Conservation (phyloP, 2,329 filamentous ascomycete species). For the Xylariales sp. region DNA sequence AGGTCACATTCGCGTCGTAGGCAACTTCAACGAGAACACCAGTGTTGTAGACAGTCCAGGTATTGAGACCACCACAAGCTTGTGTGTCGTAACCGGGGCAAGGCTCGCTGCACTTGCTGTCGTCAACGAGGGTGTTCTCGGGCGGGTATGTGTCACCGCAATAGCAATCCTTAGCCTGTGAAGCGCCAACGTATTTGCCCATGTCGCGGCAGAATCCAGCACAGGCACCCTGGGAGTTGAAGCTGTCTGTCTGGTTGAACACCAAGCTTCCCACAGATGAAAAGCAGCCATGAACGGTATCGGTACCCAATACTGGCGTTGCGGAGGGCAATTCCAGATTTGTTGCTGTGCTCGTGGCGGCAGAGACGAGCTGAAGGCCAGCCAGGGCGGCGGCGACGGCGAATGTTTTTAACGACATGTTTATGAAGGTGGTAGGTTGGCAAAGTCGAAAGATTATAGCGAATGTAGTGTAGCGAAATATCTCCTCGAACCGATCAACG, state of each 20-base stretch:
- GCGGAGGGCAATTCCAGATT: constrained; percentile 28
- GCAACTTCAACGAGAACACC: constrained; percentile 38
- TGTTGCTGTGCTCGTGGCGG: constrained; percentile 7
- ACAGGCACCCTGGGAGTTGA: constrained; percentile 40
- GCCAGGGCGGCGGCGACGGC: constrained; percentile 21
- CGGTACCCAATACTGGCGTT: constrained; percentile 29
- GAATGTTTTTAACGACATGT: constrained; percentile 21
- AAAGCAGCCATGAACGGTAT: constrained; percentile 49
- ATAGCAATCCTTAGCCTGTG: constrained; percentile 61
- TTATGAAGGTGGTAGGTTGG: constrained; percentile 6
- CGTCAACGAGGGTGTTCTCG: constrained; percentile 44
- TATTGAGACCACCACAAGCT: constrained; percentile 52
- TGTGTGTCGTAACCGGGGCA: constrained; percentile 62
- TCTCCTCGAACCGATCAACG: constrained; percentile 22
- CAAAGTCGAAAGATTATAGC: constrained; percentile 7
- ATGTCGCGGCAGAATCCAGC: constrained; percentile 32
- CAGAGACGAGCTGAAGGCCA: constrained; percentile 15
- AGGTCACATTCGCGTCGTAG: constrained; percentile 19
- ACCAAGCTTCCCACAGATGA: constrained; percentile 35
- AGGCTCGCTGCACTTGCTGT: constrained; percentile 56
- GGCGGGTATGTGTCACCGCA: constrained; percentile 70
- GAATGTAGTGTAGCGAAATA: constrained; percentile 11
- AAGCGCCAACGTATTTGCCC: constrained; percentile 55
- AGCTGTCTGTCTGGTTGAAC: constrained; percentile 17
- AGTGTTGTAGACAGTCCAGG: constrained; percentile 47